Evolutionary conservation across 768 basidiomycete genomes (phyloP).

Genomic region (Calocybe gangraenosa): DNA sequence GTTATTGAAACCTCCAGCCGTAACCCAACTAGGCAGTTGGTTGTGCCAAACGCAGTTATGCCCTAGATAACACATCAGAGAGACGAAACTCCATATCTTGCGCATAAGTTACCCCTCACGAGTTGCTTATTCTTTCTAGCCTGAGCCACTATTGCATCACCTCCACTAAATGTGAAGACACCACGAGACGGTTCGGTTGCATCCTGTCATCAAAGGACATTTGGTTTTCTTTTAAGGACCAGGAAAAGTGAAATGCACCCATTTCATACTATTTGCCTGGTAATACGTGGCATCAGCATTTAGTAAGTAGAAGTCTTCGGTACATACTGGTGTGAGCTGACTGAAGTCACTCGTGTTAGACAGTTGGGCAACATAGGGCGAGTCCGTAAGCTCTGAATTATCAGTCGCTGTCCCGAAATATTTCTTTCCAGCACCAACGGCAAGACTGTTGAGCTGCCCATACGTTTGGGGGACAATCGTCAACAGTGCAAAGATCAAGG

Average conservation of each 20-base stretch:
- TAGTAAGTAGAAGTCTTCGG: neutral
- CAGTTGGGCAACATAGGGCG: slow-evolving; percentile 34
- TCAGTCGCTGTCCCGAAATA: slow-evolving; percentile 51
- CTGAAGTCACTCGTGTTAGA: slow-evolving; percentile 35
- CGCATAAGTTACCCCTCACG: slow-evolving; percentile 30
- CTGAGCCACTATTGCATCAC: slow-evolving; percentile 39
- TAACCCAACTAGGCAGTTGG: slow-evolving; percentile 49
- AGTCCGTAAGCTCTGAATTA: slow-evolving; percentile 40
- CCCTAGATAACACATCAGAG: slow-evolving; percentile 19
- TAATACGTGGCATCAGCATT: no score
- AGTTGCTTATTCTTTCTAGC: slow-evolving; percentile 44
- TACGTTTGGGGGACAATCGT: neutral
- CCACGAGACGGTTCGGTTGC: slow-evolving; percentile 48
- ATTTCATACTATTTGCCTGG: slow-evolving; percentile 51
- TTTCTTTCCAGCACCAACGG: slow-evolving; percentile 38
- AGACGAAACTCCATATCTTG: no score
- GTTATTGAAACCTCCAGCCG: slow-evolving; percentile 36
- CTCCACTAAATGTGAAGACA: slow-evolving; percentile 40
- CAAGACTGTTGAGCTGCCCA: slow-evolving; percentile 38
- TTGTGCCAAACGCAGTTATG: slow-evolving; percentile 50
- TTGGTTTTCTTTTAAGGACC: neutral
- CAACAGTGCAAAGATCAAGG: neutral
- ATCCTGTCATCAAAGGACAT: slow-evolving; percentile 28
- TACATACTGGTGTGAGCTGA: slow-evolving; percentile 40
- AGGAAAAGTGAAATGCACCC: slow-evolving; percentile 28